Conservation (phyloP, 371 early-diverging fungal species). For the Thermomucor indicae-seudaticae region DNA sequence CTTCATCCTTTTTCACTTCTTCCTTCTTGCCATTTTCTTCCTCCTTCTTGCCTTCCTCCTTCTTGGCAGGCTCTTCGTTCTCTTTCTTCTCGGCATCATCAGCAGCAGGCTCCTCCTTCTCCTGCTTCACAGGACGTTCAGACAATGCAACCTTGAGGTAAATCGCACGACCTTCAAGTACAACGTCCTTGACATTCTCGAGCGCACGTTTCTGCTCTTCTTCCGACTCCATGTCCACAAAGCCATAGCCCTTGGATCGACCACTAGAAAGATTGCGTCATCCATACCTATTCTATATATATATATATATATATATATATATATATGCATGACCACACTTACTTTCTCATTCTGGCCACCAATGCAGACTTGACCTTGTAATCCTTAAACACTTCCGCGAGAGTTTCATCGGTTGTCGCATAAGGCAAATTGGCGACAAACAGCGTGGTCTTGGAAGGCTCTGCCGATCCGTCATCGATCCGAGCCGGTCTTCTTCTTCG, state of each 20-base stretch:
- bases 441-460: conserved; percentile 76
- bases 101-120: conserved; percentile 5
- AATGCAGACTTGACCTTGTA: conserved; percentile 76
- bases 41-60: conserved; percentile 12
- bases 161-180: conserved; percentile 66
- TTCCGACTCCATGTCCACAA: conserved; percentile 77
- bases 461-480: conserved; percentile 34
- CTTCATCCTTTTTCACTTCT: conserved; percentile 11
- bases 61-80: conserved; percentile 3
- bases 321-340: conserved; percentile 2
- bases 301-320: too few species aligned
- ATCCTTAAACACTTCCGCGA: conserved; percentile 70
- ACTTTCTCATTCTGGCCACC: conserved; percentile 55
- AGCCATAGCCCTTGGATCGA: conserved; percentile 89
- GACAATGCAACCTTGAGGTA: conserved; percentile 75
- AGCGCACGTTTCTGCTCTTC: conserved; percentile 79
- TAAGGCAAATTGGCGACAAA: conserved; percentile 95
- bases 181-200: conserved; percentile 53
- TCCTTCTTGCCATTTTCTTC: conserved; percentile 11
- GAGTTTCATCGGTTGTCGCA: conserved; percentile 71
- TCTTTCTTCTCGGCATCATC: conserved; percentile 1
- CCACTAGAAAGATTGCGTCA: too few species aligned
- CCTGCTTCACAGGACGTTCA: conserved; percentile 10
- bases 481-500: conserved; percentile 1
- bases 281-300: too few species aligned